Percentiles rank a stretch among this genome's conserved stretches.
Evolutionary conservation across 139 green algal species (phyloP).

Genomic region (Mesotaenium endlicherianum): DNA sequence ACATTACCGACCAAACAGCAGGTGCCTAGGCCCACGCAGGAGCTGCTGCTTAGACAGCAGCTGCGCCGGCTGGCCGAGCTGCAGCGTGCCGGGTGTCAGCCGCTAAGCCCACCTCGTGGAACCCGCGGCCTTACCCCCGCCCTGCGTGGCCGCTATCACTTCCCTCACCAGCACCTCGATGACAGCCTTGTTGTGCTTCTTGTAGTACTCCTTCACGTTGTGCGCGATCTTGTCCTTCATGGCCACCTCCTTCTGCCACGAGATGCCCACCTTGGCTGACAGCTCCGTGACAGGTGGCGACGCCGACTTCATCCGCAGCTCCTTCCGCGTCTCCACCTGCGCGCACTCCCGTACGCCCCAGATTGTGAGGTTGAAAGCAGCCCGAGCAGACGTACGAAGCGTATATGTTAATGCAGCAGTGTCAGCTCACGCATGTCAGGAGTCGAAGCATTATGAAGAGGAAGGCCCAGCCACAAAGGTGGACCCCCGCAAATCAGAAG

Average conservation of each 20-base stretch:
- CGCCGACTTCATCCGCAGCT: background rate
- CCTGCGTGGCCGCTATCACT: constrained; percentile 1
- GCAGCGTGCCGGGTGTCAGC: too few species aligned
- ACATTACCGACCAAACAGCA: too few species aligned
- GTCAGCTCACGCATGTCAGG: background rate
- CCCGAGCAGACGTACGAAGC: background rate
- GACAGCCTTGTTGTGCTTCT: constrained; percentile 11
- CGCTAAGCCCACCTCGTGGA: too few species aligned
- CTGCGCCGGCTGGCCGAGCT: too few species aligned
- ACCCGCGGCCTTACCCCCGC: too few species aligned
- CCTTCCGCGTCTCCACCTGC: background rate
- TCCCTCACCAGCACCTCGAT: constrained; percentile 18
- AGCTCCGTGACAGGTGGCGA: background rate
- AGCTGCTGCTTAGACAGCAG: too few species aligned
- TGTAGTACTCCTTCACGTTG: constrained; percentile 19
- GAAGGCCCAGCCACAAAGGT: background rate
- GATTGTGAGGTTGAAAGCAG: background rate
- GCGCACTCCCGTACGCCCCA: background rate
- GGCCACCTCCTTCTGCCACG: constrained; percentile 24
- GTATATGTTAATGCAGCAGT: background rate
- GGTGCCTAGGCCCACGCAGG: too few species aligned
- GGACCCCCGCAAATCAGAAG: background rate
- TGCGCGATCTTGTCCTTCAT: constrained; percentile 2
- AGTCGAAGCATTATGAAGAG: background rate
- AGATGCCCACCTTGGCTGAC: background rate